Evolutionary conservation across 2,329 filamentous ascomycete genomes (phyloP), one percentile per base, ranked within the genome.

Genomic region (Alternaria viburni): DNA sequence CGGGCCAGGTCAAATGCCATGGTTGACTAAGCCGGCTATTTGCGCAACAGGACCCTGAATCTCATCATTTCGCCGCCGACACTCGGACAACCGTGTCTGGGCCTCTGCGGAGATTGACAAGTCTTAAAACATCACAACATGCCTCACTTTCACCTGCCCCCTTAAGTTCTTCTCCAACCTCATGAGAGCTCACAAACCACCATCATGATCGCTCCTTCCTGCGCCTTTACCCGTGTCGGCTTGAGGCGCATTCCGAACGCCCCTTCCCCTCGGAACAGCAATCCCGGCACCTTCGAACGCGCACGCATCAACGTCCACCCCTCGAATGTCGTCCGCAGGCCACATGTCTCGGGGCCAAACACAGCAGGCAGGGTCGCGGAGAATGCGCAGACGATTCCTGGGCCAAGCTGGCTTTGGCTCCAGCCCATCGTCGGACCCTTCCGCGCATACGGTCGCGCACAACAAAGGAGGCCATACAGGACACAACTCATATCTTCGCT

Each of bases 401-500:
- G 81, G 11, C 79, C 82, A 6, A 80, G 75, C 54, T 83, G 80
- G 79, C 74, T 82, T 13, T 84, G 82, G 83, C 77, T 84, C 15
- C 80, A 83, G 59, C 82, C 83, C 9, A 76, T 84, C 54, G 78
- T 80, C 45, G 75, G 74, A 36, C 83, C 83, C 10, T 82, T 85
- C 65, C 79, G 82, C 55, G 81, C 80, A 47, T 97, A 96, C 76
- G 89, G 87, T 15, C 86, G 89, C 21, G 87, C 89, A 50, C 93
- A 97, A 81, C 83, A 87, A 55, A 86, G 86, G 54, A 84, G 90
- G 54, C 94, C 95, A 0, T 92, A 93, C 74, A 81, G 86, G n/a
- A 96, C 93, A 10, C 94, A 97, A 82, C 78, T 97, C 64, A 84
- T 86, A 68, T 93, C 88, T 70, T 89, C 91, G 45, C 80, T 97